Evolutionary conservation across 306 rosid species (phyloP).

Genomic region (Echinosophora koreensis): DNA sequence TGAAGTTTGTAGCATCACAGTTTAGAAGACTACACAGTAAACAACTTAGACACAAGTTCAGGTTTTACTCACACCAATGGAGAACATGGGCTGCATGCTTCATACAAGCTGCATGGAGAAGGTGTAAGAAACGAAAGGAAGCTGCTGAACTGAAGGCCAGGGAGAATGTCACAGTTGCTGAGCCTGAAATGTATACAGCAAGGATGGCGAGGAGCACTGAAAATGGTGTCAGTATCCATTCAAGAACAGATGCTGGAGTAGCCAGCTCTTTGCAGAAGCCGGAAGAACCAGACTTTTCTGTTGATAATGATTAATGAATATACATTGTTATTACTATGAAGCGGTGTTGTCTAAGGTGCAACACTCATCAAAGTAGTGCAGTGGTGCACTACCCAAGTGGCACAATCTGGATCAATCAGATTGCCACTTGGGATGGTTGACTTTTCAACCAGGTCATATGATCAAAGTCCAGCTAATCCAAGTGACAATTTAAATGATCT

Average conservation of each 20-base stretch:
- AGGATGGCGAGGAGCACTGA: conserved; percentile 46
- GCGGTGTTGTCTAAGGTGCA: no score
- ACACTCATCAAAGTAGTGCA: no score
- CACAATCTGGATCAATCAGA: no score
- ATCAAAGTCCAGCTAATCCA: no score
- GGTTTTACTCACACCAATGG: conserved; percentile 87
- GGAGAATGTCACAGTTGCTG: conserved; percentile 39
- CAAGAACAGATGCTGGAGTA: conserved; percentile 54
- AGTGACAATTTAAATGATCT: no score
- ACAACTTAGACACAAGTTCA: conserved; percentile 76
- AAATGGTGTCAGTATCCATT: conserved; percentile 49
- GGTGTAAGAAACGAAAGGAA: conserved; percentile 61
- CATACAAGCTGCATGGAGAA: conserved; percentile 80
- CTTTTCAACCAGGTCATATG: no score
- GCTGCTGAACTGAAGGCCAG: conserved; percentile 54
- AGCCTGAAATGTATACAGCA: conserved; percentile 41
- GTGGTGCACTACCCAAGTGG: no score
- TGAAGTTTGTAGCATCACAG: conserved; percentile 81
- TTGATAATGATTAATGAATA: conserved; percentile 48
- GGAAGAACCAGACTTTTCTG: conserved; percentile 73
- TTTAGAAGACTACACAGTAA: conserved; percentile 80
- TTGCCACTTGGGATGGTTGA: no score
- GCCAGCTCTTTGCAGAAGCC: conserved; percentile 70
- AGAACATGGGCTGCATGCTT: conserved; percentile 80
- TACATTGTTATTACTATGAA: background rate